Evolutionary conservation across 441 rosid genomes (phyloP), one percentile per base, ranked within the genome.

Genomic region (Aleurites moluccanus): DNA sequence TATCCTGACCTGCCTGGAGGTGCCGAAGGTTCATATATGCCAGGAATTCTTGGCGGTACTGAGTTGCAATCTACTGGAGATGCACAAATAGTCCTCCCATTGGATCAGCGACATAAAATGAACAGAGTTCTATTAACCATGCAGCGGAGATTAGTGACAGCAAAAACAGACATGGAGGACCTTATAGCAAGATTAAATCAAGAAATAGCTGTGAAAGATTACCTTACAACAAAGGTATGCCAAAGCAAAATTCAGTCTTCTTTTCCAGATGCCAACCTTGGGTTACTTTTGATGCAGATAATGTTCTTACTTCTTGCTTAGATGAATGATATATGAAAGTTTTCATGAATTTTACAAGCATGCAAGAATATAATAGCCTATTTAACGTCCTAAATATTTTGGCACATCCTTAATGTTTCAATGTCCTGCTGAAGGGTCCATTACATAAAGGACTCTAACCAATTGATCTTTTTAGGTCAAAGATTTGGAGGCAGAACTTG

Each of bases 131-230:
- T 97, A 65, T 80, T 79, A 70, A 84, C 91, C 75, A 89, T 88
- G 87, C 91, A 88, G 79, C 90, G 79, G 79, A 88, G 98, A 78
- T 83, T 94, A 77, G 83, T 86, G 74, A 87, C 97, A 68, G 88
- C 97, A 78, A 97, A 91, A 86, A 89, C 97, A 38, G 99, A 97
- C 83, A 91, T 97, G 98, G 99, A 97, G 86, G 99, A 94, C 87
- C 93, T 97, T 57, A 87, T 97, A 52, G 88, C 92, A 57, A 90
- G 99, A 85, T 84, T 97, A 77, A 89, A 92, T 80, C 99, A 94
- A 86, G 99, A 97, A 86, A 83, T 83, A 67, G 91, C 99, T 0
- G 94, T 90, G 78, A 91, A 92, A 79, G 92, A 87, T 69, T 97
- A 92, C 87, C 93, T 97, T 69, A 78, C 86, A 77, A 92, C 89